Base-by-base conservation (phyloP, 2,329 filamentous ascomycete species). In the Verticillium klebahnii region DNA sequence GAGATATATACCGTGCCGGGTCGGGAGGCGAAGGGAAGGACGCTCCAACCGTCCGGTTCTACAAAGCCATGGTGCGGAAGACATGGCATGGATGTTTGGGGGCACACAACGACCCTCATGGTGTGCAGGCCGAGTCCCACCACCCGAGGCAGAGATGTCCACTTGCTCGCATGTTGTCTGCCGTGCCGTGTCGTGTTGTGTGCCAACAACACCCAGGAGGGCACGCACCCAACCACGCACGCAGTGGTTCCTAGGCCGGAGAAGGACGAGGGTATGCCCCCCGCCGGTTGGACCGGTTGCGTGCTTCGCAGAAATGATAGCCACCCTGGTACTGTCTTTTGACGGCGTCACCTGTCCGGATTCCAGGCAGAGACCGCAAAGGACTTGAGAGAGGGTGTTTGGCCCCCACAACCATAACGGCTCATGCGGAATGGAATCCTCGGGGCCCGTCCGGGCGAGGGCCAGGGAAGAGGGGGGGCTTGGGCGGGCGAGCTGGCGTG, bases 1-100 rank as follows among this genome's bases (percentile, higher is more conserved):
- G 56, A 29, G 61, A 57, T 61, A 66, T 66, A 66, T 66, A 66
- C 57, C 60, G 56, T 32, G 31, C 29, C 11, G 2, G 34, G 34
- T 56, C 25, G 25, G 32, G 54, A 8, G 15, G 14, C 14, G 54
- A n/a, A 56, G 54, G 29, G 54, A 19, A 52, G 12, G n/a, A 52
- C 19, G 45, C 45, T 7, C 45, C 45, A 19, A 52, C 45, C 11
- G 45, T 52, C 45, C 19, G 45, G 45, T 52, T 52, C 45, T 52
- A 52, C 45, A 52, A 52, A 23, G 19, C 23, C 8, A 52, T 25
- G 45, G 45, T 52, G 19, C 45, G 9, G 23, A 19, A 19, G 19
- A 14, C 23, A 52, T 23, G 23, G 11, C 45, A 52, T 52, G 45
- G 45, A 52, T 52, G 45, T 52, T 52, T 52, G 45, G 45, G 45